Conservation (phyloP, 2,329 filamentous ascomycete species). For the Leptodontidium sp. region DNA sequence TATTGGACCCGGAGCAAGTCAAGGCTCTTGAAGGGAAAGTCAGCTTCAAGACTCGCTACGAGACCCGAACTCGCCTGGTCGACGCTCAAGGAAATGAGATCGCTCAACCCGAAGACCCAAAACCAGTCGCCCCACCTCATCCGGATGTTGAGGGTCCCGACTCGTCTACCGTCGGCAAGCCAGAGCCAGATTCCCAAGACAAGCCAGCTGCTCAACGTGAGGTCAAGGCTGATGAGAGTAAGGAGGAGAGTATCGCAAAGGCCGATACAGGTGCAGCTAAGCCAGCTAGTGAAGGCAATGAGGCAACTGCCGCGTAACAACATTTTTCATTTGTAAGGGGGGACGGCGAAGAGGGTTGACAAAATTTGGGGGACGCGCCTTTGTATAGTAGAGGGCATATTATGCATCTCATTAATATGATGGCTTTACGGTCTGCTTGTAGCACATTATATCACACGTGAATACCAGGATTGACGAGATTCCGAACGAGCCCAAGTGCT, state of each 20-base stretch:
- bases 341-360: slow-evolving; percentile 18
- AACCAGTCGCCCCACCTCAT: slow-evolving; percentile 45
- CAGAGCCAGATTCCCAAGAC: slow-evolving; percentile 51
- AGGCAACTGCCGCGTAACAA: slow-evolving; percentile 53
- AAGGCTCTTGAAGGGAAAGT: slow-evolving; percentile 88
- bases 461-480: not conserved
- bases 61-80: slow-evolving; percentile 88
- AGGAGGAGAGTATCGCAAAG: slow-evolving; percentile 64
- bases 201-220: slow-evolving; percentile 49
- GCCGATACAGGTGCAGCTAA: slow-evolving; percentile 55
- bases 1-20: slow-evolving; percentile 85
- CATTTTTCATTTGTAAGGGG: slow-evolving; percentile 37
- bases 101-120: slow-evolving; percentile 33
- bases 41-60: slow-evolving; percentile 93
- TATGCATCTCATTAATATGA: slow-evolving; percentile 13
- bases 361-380: slow-evolving; percentile 17
- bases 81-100: slow-evolving; percentile 84
- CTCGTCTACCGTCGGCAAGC: slow-evolving; percentile 60
- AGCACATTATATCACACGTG: not conserved
- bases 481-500: not conserved
- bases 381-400: slow-evolving; percentile 20
- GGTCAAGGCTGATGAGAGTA: slow-evolving; percentile 62
- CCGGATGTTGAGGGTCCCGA: slow-evolving; percentile 63
- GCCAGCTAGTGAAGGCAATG: slow-evolving; percentile 69
- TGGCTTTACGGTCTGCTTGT: slow-evolving; percentile 15